Evolutionary conservation across 495 filamentous ascomycete genomes (phyloP).

Genomic region (Talaromyces proteolyticus): DNA sequence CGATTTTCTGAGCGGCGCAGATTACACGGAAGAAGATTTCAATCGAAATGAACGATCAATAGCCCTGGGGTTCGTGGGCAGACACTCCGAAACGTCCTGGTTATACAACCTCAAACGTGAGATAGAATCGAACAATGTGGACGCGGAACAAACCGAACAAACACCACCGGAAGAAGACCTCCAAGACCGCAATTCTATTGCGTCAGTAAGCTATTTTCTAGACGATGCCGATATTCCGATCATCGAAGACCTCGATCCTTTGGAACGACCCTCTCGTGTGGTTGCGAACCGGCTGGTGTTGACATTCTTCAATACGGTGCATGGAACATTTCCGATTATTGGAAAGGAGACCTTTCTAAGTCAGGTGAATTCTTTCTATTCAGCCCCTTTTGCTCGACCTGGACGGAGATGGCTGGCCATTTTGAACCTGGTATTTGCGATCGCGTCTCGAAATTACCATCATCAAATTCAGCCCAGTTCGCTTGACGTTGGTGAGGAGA

Average conservation of each 20-base stretch:
- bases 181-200: conserved; percentile 21
- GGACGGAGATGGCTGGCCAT: conserved; percentile 51
- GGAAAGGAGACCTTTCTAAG: conserved; percentile 36
- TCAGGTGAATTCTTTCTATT: conserved; percentile 36
- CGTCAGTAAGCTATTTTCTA: conserved; percentile 48
- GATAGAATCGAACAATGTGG: conserved; percentile 19
- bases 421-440: conserved; percentile 62
- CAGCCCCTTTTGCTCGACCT: conserved; percentile 24
- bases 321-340: conserved; percentile 55
- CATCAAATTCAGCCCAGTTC: conserved; percentile 33
- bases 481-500: conserved; percentile 32
- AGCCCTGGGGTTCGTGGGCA: conserved; percentile 55
- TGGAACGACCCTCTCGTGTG: conserved; percentile 40
- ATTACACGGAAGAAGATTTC: conserved; percentile 53
- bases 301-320: conserved; percentile 49
- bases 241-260: conserved; percentile 38
- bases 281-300: conserved; percentile 48
- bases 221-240: conserved; percentile 43
- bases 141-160: background rate
- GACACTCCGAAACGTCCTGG: conserved; percentile 59
- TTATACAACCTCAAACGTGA: conserved; percentile 41
- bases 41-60: conserved; percentile 44
- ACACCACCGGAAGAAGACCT: conserved; percentile 11
- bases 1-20: conserved; percentile 43
- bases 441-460: conserved; percentile 44